phyloP scores from a whole-genome alignment of 2,329 filamentous ascomycete species.

The Clarireedia sp. region DNA sequence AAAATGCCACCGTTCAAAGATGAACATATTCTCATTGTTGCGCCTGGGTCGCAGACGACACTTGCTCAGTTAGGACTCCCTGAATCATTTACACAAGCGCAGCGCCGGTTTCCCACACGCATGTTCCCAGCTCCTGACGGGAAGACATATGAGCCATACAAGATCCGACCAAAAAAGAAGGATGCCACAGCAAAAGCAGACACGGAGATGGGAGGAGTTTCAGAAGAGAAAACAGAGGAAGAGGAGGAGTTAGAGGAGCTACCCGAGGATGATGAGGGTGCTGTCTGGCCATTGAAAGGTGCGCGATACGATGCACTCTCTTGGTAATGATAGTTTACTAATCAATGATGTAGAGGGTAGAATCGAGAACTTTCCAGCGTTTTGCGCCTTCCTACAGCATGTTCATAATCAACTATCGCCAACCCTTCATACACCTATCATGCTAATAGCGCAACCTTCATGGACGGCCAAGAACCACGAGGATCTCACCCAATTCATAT shows the following conservation, averaged over 20 bases:
- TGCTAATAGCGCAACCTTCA: slow-evolving; percentile 80
- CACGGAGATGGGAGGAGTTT: slow-evolving; percentile 27
- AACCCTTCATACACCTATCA: slow-evolving; percentile 87
- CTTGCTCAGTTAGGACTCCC: slow-evolving; percentile 30
- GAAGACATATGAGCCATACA: slow-evolving; percentile 74
- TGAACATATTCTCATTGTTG: slow-evolving; percentile 34
- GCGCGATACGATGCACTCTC: slow-evolving; percentile 3
- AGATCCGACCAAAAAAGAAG: slow-evolving; percentile 61
- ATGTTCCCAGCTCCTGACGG: slow-evolving; percentile 80
- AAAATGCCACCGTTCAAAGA: slow-evolving; percentile 28
- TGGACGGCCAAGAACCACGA: slow-evolving; percentile 89
- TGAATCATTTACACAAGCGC: slow-evolving; percentile 66
- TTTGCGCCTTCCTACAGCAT: slow-evolving; percentile 88
- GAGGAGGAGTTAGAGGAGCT: slow-evolving; percentile 46
- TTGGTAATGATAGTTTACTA: slow-evolving; percentile 9
- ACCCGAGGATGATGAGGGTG: slow-evolving; percentile 76
- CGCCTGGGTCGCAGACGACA: slow-evolving; percentile 34
- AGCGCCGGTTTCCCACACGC: slow-evolving; percentile 77
- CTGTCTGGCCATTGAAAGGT: slow-evolving; percentile 75
- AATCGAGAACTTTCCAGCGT: slow-evolving; percentile 85
- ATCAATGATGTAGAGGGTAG: slow-evolving; percentile 50
- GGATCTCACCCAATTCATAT: slow-evolving; percentile 84
- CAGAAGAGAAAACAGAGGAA: slow-evolving; percentile 31
- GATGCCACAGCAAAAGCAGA: slow-evolving; percentile 27
- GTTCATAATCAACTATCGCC: slow-evolving; percentile 84